Base-by-base conservation (phyloP, 495 filamentous ascomycete species). In the Annulohypoxylon moriforme region DNA sequence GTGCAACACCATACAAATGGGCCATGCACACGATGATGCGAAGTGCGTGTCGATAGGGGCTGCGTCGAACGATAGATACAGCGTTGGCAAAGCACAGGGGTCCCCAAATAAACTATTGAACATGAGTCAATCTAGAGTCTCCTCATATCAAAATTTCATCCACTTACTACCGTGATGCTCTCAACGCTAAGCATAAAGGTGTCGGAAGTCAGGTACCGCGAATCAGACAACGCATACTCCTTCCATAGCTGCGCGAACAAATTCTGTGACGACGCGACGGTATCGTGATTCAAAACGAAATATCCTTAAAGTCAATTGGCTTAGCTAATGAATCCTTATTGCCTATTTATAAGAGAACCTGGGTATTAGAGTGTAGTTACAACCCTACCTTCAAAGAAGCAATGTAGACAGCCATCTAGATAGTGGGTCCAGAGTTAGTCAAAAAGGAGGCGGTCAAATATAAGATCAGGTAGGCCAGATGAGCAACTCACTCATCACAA, bases 201-300 rank as follows among this genome's bases (percentile, higher is more conserved):
- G 73, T 97, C 90, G 8, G 87, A 87, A 4, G 89, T 93, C 76
- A 96, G 81, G 71, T 96, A 96, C 36, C 93, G 87, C 29, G 92
- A 94, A 78, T 96, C 93, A 16, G 92, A 93, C 38, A 91, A 84
- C 6, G 92, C 86, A 82, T 96, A 96, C 76, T 96, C 93, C 74
- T 96, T 96, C 93, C 93, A 96, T 36, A 96, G 79, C 79, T 96
- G 92, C 0, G 90, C 91, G 44, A 94, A 89, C 0, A 94, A 73
- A 27, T 72, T 68, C 52, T 85, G 81, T 1, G 77, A 81, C 1
- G 76, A 75, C 1, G 81, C 72, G 36, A 85, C 20, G 14, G 75
- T 70, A 4, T 81, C 79, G 81, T 90, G 89, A 76, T 93, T 89
- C 65, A 87, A 76, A 72, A 90, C 86, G 71, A 91, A 95, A 78